Conservation (phyloP, 495 filamentous ascomycete species). For the Aspergillus sparsus region DNA sequence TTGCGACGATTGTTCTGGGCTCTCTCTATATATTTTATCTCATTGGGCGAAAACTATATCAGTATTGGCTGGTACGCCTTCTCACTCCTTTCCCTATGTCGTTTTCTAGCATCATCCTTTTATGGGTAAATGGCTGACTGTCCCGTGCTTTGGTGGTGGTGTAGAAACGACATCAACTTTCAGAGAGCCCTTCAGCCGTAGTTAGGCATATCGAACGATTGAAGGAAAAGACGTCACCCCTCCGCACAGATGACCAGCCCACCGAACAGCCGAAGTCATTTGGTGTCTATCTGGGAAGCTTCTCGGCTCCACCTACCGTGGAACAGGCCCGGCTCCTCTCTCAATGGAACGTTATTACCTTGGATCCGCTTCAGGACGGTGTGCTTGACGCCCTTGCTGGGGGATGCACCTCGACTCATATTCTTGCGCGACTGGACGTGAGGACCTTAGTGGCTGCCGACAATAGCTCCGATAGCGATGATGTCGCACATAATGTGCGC, state of each 20-base stretch:
- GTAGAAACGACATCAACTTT: slow-evolving; percentile 21
- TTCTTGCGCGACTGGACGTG: slow-evolving; percentile 33
- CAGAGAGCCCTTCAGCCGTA: slow-evolving; percentile 12
- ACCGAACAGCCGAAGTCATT: slow-evolving; percentile 28
- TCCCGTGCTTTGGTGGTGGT: not conserved
- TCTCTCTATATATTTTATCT: slow-evolving; percentile 18
- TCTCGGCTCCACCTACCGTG: slow-evolving; percentile 36
- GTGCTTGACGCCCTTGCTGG: slow-evolving; percentile 38
- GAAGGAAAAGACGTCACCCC: slow-evolving; percentile 5
- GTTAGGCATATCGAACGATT: slow-evolving; percentile 20
- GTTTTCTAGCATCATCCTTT: not conserved
- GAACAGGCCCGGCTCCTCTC: slow-evolving; percentile 38
- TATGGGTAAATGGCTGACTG: not conserved
- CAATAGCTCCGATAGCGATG: slow-evolving; percentile 8
- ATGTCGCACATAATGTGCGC: slow-evolving; percentile 11
- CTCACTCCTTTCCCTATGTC: not conserved
- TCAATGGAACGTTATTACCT: slow-evolving; percentile 46
- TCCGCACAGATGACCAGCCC: not conserved
- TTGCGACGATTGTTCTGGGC: slow-evolving; percentile 21
- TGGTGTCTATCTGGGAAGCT: slow-evolving; percentile 47
- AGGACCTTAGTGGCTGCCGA: slow-evolving; percentile 16
- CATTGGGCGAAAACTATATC: slow-evolving; percentile 14
- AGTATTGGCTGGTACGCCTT: slow-evolving; percentile 17
- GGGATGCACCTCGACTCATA: slow-evolving; percentile 21
- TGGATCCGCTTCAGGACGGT: slow-evolving; percentile 42